Evolutionary conservation across 1,284 basidiomycete species (phyloP).

Genomic region (Boletus semigastroideus): DNA sequence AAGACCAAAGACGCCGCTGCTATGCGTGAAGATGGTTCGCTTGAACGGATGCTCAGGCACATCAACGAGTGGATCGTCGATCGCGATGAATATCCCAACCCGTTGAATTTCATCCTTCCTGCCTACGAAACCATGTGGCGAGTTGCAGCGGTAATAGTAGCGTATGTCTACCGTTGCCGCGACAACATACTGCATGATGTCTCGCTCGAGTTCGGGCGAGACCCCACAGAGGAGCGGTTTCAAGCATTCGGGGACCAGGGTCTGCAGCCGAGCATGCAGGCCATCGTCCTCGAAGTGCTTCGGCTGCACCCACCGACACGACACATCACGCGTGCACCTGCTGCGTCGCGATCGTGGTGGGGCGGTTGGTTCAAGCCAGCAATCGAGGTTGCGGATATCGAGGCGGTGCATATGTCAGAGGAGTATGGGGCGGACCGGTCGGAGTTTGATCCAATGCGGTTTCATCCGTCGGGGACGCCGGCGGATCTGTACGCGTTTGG

Average conservation of each 20-base stretch:
- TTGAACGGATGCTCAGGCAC: constrained; percentile 20
- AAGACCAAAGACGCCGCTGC: constrained; percentile 16
- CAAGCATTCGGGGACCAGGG: constrained; percentile 12
- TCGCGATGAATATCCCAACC: constrained; percentile 38
- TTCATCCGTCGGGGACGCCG: constrained; percentile 28
- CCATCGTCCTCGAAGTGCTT: constrained; percentile 49
- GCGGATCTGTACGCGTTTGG: constrained; percentile 45
- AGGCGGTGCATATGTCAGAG: constrained; percentile 38
- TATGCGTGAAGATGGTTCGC: constrained; percentile 22
- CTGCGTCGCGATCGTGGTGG: constrained; percentile 15
- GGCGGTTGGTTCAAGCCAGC: constrained; percentile 10
- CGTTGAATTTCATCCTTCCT: constrained; percentile 55
- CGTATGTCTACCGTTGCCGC: constrained; percentile 23
- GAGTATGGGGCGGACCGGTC: constrained; percentile 41
- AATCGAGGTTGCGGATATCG: constrained; percentile 43
- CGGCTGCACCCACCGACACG: constrained; percentile 55
- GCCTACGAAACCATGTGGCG: constrained; percentile 63
- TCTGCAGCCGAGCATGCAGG: constrained; percentile 36
- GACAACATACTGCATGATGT: constrained; percentile 25
- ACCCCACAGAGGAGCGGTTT: constrained; percentile 38
- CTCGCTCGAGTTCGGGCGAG: constrained; percentile 35
- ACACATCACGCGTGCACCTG: constrained; percentile 40
- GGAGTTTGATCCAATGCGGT: constrained; percentile 44
- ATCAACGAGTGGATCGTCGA: constrained; percentile 41
- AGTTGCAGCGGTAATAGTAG: constrained; percentile 49